phyloP scores from a whole-genome alignment of 2,329 filamentous ascomycete genomes.

The Helminthosporium solani region DNA sequence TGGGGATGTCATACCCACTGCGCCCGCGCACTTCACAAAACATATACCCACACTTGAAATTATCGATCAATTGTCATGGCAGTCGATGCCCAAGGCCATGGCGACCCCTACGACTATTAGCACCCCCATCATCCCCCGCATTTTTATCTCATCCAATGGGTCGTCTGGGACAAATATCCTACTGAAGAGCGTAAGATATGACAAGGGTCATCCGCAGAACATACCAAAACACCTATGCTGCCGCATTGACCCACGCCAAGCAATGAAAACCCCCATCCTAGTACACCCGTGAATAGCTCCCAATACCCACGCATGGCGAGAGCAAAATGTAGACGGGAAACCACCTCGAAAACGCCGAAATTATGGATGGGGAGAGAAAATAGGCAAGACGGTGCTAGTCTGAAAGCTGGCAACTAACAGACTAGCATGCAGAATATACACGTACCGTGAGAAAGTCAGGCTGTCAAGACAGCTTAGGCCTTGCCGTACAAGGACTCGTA shows the following conservation, averaged over 20 bases:
- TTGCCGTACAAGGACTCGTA: conserved; percentile 81
- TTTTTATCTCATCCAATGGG: background rate
- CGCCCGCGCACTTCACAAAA: conserved; percentile 8
- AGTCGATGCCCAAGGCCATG: conserved; percentile 2
- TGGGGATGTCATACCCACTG: conserved; percentile 8
- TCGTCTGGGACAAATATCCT: conserved; percentile 5
- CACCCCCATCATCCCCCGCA: conserved; percentile 8
- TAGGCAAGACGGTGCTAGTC: background rate
- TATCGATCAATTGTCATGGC: conserved; percentile 11
- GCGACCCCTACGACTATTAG: conserved; percentile 13
- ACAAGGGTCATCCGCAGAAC: conserved; percentile 19
- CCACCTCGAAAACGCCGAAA: conserved; percentile 1
- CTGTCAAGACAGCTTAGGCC: conserved; percentile 14
- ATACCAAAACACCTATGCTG: conserved; percentile 12
- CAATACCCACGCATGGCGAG: background rate
- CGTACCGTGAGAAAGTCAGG: conserved; percentile 3
- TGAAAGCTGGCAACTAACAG: conserved; percentile 3
- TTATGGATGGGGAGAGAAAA: background rate
- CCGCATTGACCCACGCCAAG: background rate
- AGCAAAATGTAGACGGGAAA: background rate
- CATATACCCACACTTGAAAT: conserved; percentile 4
- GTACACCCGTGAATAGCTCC: background rate
- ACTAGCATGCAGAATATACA: conserved; percentile 5
- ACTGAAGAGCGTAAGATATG: conserved; percentile 20
- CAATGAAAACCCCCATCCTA: background rate